A percentile compares a stretch with the other conserved stretches of the same genome.
Conservation (phyloP, 192 early-diverging fungal species). For the Umbelopsis isabellina region DNA sequence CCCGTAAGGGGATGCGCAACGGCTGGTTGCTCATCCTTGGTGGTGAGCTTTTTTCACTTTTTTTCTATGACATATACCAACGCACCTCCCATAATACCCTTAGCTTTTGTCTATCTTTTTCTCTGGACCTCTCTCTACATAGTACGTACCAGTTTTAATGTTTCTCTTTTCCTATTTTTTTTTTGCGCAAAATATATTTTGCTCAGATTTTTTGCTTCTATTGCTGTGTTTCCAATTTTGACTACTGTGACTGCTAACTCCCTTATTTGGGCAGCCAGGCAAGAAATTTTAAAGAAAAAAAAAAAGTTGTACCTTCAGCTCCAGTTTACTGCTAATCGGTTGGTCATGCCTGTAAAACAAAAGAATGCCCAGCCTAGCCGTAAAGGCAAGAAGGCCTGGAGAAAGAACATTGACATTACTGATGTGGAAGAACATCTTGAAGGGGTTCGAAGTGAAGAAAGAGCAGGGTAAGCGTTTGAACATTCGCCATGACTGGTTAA, state of each 20-base stretch:
- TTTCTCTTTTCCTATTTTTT: background rate
- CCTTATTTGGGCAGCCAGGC: background rate
- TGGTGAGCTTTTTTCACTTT: no score
- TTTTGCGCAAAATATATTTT: background rate
- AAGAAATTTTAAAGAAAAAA: slow-evolving; percentile 6
- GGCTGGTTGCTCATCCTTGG: no score
- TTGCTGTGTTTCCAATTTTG: background rate
- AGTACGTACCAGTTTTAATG: no score
- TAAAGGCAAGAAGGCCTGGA: slow-evolving; percentile 93
- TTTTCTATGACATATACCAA: no score
- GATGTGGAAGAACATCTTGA: slow-evolving; percentile 80
- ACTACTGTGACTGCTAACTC: slow-evolving; percentile 1
- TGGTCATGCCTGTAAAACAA: slow-evolving; percentile 18
- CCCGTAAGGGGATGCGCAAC: no score
- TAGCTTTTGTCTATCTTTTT: no score
- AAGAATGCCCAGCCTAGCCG: slow-evolving; percentile 66
- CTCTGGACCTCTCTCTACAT: no score
- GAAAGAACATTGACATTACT: slow-evolving; percentile 86
- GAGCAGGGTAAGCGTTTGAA: slow-evolving; percentile 61
- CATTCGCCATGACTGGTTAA: background rate
- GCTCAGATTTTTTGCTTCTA: background rate
- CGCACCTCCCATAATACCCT: background rate
- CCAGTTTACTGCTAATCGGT: background rate
- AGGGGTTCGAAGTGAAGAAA: slow-evolving; percentile 72
- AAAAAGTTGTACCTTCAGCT: background rate